These are phyloP conservation scores for Aphanocladium album DNA, from an alignment of 2,329 filamentous ascomycete genomes.

Conservation along the genomic window DNA sequence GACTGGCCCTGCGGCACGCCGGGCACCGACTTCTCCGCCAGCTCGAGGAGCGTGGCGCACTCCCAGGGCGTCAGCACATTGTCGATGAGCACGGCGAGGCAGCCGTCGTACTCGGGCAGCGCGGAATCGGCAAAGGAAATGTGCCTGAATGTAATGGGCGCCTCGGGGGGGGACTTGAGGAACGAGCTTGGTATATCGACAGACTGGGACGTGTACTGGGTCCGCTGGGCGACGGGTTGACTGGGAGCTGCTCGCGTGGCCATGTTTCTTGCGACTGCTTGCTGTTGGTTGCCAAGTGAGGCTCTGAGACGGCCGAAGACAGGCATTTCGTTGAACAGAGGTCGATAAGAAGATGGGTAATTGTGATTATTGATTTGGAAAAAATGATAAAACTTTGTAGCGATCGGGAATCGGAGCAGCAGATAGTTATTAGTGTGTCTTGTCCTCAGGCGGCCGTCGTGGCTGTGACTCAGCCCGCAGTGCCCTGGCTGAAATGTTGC, in stretches of 20 bases:
- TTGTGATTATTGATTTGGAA: too few species aligned
- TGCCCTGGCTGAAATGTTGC: background rate
- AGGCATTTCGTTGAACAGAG: too few species aligned
- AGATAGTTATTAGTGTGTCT: background rate
- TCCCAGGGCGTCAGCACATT: slow-evolving; percentile 51
- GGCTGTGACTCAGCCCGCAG: background rate
- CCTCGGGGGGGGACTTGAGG: slow-evolving; percentile 34
- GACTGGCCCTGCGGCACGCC: slow-evolving; percentile 6
- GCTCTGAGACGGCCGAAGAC: background rate
- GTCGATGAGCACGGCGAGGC: slow-evolving; percentile 56
- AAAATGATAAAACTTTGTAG: too few species aligned
- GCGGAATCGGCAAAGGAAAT: slow-evolving; percentile 49
- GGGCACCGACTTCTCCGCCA: slow-evolving; percentile 49
- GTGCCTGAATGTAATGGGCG: slow-evolving; percentile 34
- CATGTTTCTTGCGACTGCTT: background rate
- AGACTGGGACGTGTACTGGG: slow-evolving; percentile 26
- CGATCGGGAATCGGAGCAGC: too few species aligned
- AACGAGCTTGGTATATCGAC: slow-evolving; percentile 39
- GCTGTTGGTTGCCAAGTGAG: background rate
- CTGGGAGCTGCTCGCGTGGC: background rate
- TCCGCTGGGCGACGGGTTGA: background rate
- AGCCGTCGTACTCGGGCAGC: slow-evolving; percentile 46
- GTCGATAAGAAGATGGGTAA: too few species aligned
- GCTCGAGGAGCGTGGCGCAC: slow-evolving; percentile 49
- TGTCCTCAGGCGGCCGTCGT: background rate